Evolutionary conservation across 768 basidiomycete genomes (phyloP).

Genomic region (Lactifluus piperatus): DNA sequence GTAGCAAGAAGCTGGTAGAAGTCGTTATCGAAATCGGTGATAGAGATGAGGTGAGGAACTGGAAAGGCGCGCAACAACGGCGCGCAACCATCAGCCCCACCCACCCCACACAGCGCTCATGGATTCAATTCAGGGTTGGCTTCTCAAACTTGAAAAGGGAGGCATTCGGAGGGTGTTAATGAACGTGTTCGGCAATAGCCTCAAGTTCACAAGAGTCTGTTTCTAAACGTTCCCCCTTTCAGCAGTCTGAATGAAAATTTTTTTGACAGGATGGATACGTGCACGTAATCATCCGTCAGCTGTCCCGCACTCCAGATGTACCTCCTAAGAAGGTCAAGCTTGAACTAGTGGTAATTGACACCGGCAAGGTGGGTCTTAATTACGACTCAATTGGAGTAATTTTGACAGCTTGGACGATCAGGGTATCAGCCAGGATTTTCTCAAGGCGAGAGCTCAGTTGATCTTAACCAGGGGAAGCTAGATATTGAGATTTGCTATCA

Average conservation of each 20-base stretch:
- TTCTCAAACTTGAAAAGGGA: slow-evolving; percentile 80
- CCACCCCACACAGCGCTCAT: not conserved
- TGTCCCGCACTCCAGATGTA: slow-evolving; percentile 47
- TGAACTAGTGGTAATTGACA: slow-evolving; percentile 80
- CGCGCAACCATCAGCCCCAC: not conserved
- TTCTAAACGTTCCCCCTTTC: not conserved
- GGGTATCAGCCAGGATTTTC: slow-evolving; percentile 89
- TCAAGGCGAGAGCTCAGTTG: slow-evolving; percentile 48
- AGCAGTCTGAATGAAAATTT: not conserved
- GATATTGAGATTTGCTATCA: slow-evolving; percentile 23
- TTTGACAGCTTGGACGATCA: slow-evolving; percentile 23
- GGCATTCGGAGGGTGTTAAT: slow-evolving; percentile 87
- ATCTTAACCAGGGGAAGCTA: not conserved
- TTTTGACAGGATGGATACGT: slow-evolving; percentile 69
- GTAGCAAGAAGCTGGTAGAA: slow-evolving; percentile 53
- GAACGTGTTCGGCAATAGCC: slow-evolving; percentile 91
- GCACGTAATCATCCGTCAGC: slow-evolving; percentile 72
- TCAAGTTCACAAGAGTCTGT: slow-evolving; percentile 82
- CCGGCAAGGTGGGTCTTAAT: slow-evolving; percentile 61
- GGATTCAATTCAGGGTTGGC: slow-evolving; percentile 57
- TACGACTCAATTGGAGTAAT: not conserved
- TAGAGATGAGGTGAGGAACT: slow-evolving; percentile 47
- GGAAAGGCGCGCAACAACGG: not conserved
- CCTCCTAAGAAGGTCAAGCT: slow-evolving; percentile 57
- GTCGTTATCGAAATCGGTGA: slow-evolving; percentile 82